phyloP scores from a whole-genome alignment of 2,329 filamentous ascomycete genomes.

The Hortaea sp. region DNA sequence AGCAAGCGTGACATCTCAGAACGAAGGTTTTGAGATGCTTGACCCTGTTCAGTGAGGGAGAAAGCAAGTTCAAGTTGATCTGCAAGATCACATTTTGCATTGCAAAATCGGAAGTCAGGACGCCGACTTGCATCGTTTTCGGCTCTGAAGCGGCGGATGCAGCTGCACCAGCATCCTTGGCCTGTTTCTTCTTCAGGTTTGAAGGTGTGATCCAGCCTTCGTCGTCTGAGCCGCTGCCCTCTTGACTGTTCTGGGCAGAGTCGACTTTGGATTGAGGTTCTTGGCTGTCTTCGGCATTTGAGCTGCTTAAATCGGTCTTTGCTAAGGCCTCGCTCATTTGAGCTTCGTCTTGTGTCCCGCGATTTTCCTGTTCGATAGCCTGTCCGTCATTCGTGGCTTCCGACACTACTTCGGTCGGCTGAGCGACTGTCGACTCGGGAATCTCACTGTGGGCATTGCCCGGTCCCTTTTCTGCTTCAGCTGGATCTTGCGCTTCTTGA shows the following conservation, averaged over 20 bases:
- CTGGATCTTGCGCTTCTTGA: neutral
- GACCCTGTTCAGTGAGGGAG: constrained; percentile 68
- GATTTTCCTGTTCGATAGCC: neutral
- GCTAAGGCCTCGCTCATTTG: constrained; percentile 6
- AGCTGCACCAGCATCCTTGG: constrained; percentile 46
- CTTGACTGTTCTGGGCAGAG: constrained; percentile 23
- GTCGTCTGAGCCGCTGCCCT: constrained; percentile 45
- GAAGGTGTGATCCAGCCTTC: constrained; percentile 91
- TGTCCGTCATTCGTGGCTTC: neutral
- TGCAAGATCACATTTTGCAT: constrained; percentile 96
- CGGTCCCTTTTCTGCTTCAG: neutral
- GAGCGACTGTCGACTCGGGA: neutral
- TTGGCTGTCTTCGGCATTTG: neutral
- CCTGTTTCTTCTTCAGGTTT: constrained; percentile 78
- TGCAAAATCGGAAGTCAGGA: constrained; percentile 89
- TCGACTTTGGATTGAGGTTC: constrained; percentile 7
- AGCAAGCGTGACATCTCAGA: constrained; percentile 88
- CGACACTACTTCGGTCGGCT: neutral
- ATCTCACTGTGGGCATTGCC: neutral
- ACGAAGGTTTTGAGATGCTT: constrained; percentile 80
- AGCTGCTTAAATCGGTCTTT: constrained; percentile 9
- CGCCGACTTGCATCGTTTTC: constrained; percentile 70
- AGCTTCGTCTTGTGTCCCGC: constrained; percentile 1
- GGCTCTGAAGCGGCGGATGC: constrained; percentile 40
- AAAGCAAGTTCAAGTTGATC: constrained; percentile 86